Conservation (phyloP, 495 filamentous ascomycete species). For the Penicillium pulvis region DNA sequence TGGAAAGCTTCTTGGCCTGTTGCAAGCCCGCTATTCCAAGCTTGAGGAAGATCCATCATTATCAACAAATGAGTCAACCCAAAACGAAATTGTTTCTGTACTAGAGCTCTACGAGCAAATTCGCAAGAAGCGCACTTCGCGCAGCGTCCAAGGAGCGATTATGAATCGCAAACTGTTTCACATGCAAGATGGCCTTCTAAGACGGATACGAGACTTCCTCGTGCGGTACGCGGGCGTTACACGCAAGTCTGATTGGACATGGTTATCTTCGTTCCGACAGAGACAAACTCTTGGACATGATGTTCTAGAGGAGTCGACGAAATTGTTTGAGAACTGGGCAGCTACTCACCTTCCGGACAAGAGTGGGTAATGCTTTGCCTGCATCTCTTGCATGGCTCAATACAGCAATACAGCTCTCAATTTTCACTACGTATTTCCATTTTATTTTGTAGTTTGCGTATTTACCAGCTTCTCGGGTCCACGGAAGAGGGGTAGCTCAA, state of each 20-base stretch:
- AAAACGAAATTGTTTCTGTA: slow-evolving; percentile 21
- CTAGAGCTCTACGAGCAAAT: slow-evolving; percentile 56
- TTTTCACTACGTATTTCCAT: neutral
- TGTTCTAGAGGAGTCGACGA: slow-evolving; percentile 9
- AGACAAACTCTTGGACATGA: slow-evolving; percentile 18
- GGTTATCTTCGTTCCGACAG: slow-evolving; percentile 16
- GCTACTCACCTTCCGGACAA: neutral
- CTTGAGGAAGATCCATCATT: neutral
- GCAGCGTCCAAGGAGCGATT: slow-evolving; percentile 47
- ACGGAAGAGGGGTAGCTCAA: neutral
- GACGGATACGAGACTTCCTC: slow-evolving; percentile 42
- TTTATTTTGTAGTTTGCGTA: no score
- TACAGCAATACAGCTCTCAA: neutral
- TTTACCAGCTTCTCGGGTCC: neutral
- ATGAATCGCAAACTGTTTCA: slow-evolving; percentile 56
- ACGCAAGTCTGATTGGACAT: slow-evolving; percentile 22
- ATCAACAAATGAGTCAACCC: slow-evolving; percentile 29
- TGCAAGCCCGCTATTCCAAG: slow-evolving; percentile 1
- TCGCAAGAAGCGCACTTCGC: slow-evolving; percentile 57
- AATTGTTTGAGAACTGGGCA: slow-evolving; percentile 12
- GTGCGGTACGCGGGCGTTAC: slow-evolving; percentile 17
- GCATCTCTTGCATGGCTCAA: neutral
- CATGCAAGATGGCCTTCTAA: slow-evolving; percentile 50
- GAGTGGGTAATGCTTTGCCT: neutral
- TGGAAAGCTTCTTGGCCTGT: slow-evolving; percentile 36